phyloP scores from a whole-genome alignment of 2,329 filamentous ascomycete genomes.

The Metarhizium guizhouense region DNA sequence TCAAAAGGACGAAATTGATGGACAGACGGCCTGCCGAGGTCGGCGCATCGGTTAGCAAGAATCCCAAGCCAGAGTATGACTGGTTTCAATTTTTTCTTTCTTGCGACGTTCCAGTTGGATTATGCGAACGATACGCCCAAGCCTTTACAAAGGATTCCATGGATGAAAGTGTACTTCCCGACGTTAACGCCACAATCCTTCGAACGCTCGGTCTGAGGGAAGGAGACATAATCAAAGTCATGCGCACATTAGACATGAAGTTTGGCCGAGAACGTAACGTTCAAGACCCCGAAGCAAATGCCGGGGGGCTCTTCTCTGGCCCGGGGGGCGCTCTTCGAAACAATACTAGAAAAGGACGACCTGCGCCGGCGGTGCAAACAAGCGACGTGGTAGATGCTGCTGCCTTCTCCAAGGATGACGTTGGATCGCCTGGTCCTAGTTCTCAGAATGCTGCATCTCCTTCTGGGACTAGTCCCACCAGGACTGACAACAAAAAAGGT shows the following conservation, averaged over 20 bases:
- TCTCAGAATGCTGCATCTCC: constrained; percentile 14
- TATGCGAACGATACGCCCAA: constrained; percentile 89
- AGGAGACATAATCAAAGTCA: constrained; percentile 92
- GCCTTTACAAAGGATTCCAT: constrained; percentile 88
- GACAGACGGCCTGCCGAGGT: constrained; percentile 27
- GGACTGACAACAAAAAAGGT: constrained; percentile 20
- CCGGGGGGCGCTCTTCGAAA: constrained; percentile 86
- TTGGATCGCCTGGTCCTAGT: constrained; percentile 11
- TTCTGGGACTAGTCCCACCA: constrained; percentile 15
- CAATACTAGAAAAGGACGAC: constrained; percentile 87
- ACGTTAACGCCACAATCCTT: constrained; percentile 75
- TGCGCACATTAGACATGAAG: constrained; percentile 77
- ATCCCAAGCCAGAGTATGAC: constrained; percentile 71
- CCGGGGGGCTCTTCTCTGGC: constrained; percentile 75
- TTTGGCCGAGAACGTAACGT: constrained; percentile 53
- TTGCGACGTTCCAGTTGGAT: constrained; percentile 82
- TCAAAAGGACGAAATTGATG: constrained; percentile 46
- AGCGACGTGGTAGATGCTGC: constrained; percentile 83
- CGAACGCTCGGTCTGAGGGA: constrained; percentile 89
- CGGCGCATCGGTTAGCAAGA: constrained; percentile 54
- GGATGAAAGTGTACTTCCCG: constrained; percentile 86
- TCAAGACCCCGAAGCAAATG: constrained; percentile 50
- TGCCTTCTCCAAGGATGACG: constrained; percentile 60
- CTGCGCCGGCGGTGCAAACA: constrained; percentile 76
- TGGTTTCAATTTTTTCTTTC: constrained; percentile 98